Evolutionary conservation across 139 green algal species (phyloP).

Genomic region (Deuterostichococcus epilithicus): DNA sequence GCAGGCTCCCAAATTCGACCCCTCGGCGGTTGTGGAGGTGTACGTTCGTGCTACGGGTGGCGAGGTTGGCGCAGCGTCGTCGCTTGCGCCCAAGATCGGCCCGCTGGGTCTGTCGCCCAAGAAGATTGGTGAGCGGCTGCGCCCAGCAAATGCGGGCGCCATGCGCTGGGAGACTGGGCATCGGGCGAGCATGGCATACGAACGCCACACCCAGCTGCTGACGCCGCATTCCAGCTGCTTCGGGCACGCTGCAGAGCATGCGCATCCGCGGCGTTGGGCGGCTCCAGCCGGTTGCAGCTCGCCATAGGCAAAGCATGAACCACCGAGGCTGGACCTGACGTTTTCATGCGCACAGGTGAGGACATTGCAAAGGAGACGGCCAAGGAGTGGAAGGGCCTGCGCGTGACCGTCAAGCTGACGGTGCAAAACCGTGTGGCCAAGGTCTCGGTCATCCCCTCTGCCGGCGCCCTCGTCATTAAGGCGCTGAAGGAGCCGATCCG

Average conservation of each 20-base stretch:
- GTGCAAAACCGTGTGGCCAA: slow-evolving; percentile 99
- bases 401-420: slow-evolving; percentile 97
- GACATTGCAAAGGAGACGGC: slow-evolving; percentile 99
- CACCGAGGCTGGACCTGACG: slow-evolving; percentile 46
- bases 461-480: slow-evolving; percentile 96
- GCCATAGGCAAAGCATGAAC: background rate
- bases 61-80: slow-evolving; percentile 97
- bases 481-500: slow-evolving; percentile 93
- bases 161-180: background rate
- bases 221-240: no score
- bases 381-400: slow-evolving; percentile 99
- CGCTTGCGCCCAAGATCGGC: slow-evolving; percentile 98
- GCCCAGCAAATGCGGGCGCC: background rate
- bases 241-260: background rate
- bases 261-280: background rate
- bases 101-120: slow-evolving; percentile 99
- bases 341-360: slow-evolving; percentile 95
- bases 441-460: slow-evolving; percentile 94
- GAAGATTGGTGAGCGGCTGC: slow-evolving; percentile 84
- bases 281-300: background rate
- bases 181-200: no score
- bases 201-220: no score
- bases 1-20: background rate
- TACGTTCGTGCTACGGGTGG: slow-evolving; percentile 96
- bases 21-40: slow-evolving; percentile 67